phyloP scores from a whole-genome alignment of 129 eudicot species.

The Ambrosia artemisiifolia region DNA sequence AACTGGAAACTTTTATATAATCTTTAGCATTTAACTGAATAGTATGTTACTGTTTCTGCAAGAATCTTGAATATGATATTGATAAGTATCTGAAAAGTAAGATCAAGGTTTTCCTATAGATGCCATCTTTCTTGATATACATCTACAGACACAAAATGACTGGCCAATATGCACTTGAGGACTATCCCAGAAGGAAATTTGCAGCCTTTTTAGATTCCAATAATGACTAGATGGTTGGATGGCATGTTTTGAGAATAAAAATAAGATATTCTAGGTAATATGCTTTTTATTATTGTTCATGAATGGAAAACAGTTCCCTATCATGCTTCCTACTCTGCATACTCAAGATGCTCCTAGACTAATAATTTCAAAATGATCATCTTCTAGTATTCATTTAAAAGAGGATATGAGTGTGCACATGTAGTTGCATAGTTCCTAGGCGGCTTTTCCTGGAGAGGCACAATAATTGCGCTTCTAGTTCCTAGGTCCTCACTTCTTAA shows the following conservation, averaged over 20 bases:
- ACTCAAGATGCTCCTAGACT: neutral
- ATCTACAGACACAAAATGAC: slow-evolving; percentile 20
- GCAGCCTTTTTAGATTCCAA: slow-evolving; percentile 39
- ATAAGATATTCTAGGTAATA: neutral
- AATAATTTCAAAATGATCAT: slow-evolving; percentile 10
- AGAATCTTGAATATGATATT: slow-evolving; percentile 4
- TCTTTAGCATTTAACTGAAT: neutral
- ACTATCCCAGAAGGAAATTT: neutral
- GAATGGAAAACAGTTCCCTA: slow-evolving; percentile 14
- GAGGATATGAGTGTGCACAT: slow-evolving; percentile 1
- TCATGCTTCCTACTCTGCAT: neutral
- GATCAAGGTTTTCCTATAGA: slow-evolving; percentile 11
- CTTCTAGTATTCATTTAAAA: neutral
- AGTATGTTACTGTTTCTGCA: slow-evolving; percentile 20
- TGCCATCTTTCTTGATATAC: neutral
- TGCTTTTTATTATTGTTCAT: neutral
- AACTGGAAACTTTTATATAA: slow-evolving; percentile 12
- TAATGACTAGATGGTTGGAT: slow-evolving; percentile 22
- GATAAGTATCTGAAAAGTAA: slow-evolving; percentile 15
- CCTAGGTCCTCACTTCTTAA: too few relatives aligned
- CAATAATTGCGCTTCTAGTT: too few relatives aligned
- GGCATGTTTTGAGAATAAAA: slow-evolving; percentile 5
- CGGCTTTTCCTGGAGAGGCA: too few relatives aligned
- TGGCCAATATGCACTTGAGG: slow-evolving; percentile 19
- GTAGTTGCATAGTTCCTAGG: neutral